A percentile compares a stretch with the other conserved stretches of the same genome.
Evolutionary conservation across 1,284 basidiomycete genomes (phyloP).

Genomic region (Tilletia indica): DNA sequence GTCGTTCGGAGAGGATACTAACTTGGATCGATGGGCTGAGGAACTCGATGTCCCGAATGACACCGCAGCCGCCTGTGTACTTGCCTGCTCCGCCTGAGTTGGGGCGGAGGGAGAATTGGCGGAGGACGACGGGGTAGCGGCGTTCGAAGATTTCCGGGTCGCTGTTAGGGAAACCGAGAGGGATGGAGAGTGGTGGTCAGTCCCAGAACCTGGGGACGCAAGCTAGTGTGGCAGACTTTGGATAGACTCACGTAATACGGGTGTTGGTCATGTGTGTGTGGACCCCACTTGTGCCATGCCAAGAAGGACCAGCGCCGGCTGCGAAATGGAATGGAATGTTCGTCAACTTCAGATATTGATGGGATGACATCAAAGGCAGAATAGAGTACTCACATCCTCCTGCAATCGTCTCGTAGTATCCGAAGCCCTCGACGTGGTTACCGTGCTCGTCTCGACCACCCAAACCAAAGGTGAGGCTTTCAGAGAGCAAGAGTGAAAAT

Average conservation of each 20-base stretch:
- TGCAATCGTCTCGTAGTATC: slow-evolving; percentile 78
- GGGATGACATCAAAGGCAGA: background rate
- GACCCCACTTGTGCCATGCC: slow-evolving; percentile 69
- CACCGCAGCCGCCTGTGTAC: slow-evolving; percentile 82
- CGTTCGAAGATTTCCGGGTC: slow-evolving; percentile 90
- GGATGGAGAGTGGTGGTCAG: background rate
- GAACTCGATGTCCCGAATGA: slow-evolving; percentile 82
- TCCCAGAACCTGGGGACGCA: background rate
- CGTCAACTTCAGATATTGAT: background rate
- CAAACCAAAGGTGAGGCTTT: slow-evolving; percentile 85
- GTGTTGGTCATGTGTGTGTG: slow-evolving; percentile 84
- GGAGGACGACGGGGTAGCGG: slow-evolving; percentile 81
- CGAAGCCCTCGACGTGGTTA: slow-evolving; percentile 75
- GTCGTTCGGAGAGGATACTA: slow-evolving; percentile 80
- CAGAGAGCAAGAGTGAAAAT: slow-evolving; percentile 40
- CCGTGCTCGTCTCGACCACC: slow-evolving; percentile 82
- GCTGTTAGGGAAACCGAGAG: background rate
- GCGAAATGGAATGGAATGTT: background rate
- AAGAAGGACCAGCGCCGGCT: slow-evolving; percentile 79
- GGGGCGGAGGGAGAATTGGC: slow-evolving; percentile 73
- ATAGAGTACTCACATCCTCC: slow-evolving; percentile 65
- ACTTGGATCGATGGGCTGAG: slow-evolving; percentile 75
- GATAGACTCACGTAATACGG: slow-evolving; percentile 46
- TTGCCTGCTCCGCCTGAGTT: slow-evolving; percentile 76
- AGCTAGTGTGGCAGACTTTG: background rate